Evolutionary conservation across 306 rosid species (phyloP), one percentile per base, ranked within the genome.

Genomic region (Rosa lucieae): DNA sequence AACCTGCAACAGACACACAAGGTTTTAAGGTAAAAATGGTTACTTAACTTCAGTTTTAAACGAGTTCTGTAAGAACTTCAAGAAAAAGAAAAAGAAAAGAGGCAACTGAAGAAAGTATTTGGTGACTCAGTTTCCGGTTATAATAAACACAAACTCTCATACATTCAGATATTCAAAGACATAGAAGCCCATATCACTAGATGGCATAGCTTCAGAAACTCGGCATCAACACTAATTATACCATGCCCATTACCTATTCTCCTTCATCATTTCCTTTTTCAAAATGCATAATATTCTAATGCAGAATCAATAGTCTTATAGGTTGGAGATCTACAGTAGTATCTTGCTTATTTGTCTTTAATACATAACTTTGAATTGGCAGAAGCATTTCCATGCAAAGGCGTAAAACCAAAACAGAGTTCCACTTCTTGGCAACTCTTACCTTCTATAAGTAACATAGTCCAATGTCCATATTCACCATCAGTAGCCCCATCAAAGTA

Each of bases 1-100:
- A 85, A 94, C 99, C 99, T 94, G 93, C 94, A 88, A 76, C 67
- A 85, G 78, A 82, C 75, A 76, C 75, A 78, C 26, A 74, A 51
- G n/a, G 80, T 55, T 48, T 63, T 21, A 32, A 37, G 35, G 68
- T 74, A 61, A 58, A 55, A 55, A 46, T 47, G 78, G 46, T 47
- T 65, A 77, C 48, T 49, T 43, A 35, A 70, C 46, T 73, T 70
- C 65, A 14, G 10, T 0, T 14, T 59, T 74, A 75, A 43, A 13
- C 23, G 3, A 23, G 40, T 73, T 55, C 40, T 39, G 26, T 55
- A 37, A 17, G 21, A 52, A 52, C 58, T 15, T 48, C 1, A 48
- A 48, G 10, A 10, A 48, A 48, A 10, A 75, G 1, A 59, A 58
- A 70, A 18, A 70, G 52, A 12, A 48, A 32, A 32, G 37, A 65